Percentiles rank a stretch among this genome's conserved stretches.
These are phyloP conservation scores for Silene conica DNA, from an alignment of 148 eudicot species.

Conservation along the genomic window DNA sequence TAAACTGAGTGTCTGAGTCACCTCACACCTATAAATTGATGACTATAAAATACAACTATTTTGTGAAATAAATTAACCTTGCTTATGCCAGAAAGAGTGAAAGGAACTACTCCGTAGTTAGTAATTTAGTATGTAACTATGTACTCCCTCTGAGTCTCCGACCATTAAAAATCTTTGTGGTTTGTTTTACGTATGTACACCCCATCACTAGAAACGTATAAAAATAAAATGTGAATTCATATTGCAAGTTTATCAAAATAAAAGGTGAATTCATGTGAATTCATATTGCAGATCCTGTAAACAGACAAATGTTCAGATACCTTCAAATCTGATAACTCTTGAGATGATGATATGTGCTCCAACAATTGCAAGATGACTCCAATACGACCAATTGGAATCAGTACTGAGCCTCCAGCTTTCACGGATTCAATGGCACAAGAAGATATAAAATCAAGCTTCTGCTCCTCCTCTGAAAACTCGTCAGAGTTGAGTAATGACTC, in stretches of 20 bases:
- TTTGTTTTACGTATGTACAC: too few species aligned
- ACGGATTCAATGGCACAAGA: constrained; percentile 59
- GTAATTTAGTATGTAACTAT: too few species aligned
- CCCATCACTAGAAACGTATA: too few species aligned
- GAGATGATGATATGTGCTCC: constrained; percentile 49
- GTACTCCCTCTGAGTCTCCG: background rate
- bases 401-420: constrained; percentile 74
- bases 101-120: background rate
- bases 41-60: background rate
- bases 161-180: too few species aligned
- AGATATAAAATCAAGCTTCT: constrained; percentile 63
- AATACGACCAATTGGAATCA: constrained; percentile 68
- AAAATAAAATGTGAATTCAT: too few species aligned
- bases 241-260: too few species aligned
- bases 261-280: too few species aligned
- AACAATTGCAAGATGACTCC: constrained; percentile 66
- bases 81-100: background rate
- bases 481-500: constrained; percentile 37
- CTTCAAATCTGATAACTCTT: constrained; percentile 50
- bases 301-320: constrained; percentile 23
- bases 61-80: background rate
- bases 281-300: background rate
- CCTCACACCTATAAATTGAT: background rate
- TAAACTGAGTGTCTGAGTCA: background rate
- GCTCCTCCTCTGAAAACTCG: constrained; percentile 59